Percentiles rank a stretch among this genome's conserved stretches.
Evolutionary conservation across 805 yeast genomes (phyloP).

Genomic region (Helenozyma rhizophorensis): DNA sequence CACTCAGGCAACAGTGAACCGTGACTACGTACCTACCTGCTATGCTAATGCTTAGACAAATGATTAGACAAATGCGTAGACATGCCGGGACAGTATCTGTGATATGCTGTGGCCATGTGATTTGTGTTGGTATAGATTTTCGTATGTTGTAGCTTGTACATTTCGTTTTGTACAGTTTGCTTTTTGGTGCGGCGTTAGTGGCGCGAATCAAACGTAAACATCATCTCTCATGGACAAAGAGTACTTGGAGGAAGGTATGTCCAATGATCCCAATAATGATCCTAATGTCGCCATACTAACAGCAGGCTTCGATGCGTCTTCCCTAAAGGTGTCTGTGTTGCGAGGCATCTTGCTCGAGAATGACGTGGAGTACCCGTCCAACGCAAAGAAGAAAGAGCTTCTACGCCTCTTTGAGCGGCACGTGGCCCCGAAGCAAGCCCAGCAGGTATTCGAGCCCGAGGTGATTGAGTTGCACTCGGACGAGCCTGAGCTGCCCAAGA

Average conservation of each 20-base stretch:
- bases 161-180: too few relatives aligned
- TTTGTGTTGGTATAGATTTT: too few relatives aligned
- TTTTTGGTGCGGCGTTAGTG: too few relatives aligned
- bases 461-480: neutral
- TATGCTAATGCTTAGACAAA: too few relatives aligned
- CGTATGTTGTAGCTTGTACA: too few relatives aligned
- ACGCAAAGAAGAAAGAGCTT: conserved; percentile 66
- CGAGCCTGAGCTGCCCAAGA: neutral
- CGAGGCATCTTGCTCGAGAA: conserved; percentile 62
- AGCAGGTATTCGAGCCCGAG: conserved; percentile 18
- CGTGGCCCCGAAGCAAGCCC: conserved; percentile 48
- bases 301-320: conserved; percentile 36
- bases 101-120: too few relatives aligned
- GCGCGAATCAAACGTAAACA: neutral
- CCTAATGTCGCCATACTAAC: conserved; percentile 12
- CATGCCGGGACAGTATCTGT: too few relatives aligned
- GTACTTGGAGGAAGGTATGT: conserved; percentile 3
- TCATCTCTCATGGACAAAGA: neutral
- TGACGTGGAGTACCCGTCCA: conserved; percentile 54
- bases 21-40: too few relatives aligned
- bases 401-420: conserved; percentile 55
- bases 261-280: too few relatives aligned
- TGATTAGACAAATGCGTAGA: too few relatives aligned
- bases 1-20: too few relatives aligned
- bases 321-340: conserved; percentile 64